A percentile compares a stretch with the other conserved stretches of the same genome.
Evolutionary conservation across 257 asterid genomes (phyloP).

Genomic region (Craterostigma plantagineum): DNA sequence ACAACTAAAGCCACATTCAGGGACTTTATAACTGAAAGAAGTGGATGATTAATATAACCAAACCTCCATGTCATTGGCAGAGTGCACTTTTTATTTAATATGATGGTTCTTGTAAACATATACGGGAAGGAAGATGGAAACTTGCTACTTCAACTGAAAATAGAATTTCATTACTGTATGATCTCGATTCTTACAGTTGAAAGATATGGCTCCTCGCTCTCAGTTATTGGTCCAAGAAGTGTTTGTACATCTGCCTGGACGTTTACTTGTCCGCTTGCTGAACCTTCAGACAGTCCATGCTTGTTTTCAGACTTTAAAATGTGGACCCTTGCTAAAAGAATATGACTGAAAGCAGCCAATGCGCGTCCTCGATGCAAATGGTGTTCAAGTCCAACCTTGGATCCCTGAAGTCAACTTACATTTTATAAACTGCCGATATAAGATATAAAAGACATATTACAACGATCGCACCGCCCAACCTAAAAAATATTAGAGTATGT

Average conservation of each 20-base stretch:
- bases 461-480: too few relatives aligned
- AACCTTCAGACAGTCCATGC: conserved; percentile 33
- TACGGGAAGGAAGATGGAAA: too few relatives aligned
- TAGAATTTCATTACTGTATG: conserved; percentile 7
- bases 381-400: conserved; percentile 80
- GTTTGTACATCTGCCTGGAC: conserved; percentile 63
- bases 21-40: too few relatives aligned
- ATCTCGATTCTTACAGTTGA: conserved; percentile 54
- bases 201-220: conserved; percentile 67
- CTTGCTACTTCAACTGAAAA: background rate
- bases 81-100: too few relatives aligned
- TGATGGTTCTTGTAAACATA: too few relatives aligned
- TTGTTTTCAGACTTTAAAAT: conserved; percentile 41
- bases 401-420: conserved; percentile 26
- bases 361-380: conserved; percentile 98
- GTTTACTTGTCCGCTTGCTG: conserved; percentile 45
- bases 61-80: too few relatives aligned
- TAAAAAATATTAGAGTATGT: background rate
- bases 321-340: conserved; percentile 60
- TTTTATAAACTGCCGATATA: too few relatives aligned
- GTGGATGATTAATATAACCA: too few relatives aligned
- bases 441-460: too few relatives aligned
- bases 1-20: too few relatives aligned
- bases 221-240: conserved; percentile 60
- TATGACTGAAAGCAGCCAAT: conserved; percentile 60